Percentiles rank a stretch among this genome's conserved stretches.
Conservation (phyloP, 192 early-diverging fungal genomes). For the Chytriomyces hyalinus region DNA sequence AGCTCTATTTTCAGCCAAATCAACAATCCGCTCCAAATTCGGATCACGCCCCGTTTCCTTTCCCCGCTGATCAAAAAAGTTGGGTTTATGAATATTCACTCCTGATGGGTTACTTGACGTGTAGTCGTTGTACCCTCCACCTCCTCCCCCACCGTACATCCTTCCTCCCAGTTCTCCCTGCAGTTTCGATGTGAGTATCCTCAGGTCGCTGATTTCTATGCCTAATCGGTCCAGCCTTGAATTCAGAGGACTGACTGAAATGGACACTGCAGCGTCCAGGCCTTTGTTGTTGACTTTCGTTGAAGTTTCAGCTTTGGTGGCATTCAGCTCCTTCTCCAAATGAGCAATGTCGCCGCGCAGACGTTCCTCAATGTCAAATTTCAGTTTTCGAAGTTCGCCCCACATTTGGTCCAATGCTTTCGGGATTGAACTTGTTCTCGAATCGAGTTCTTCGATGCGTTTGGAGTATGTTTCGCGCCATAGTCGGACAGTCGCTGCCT, state of each 20-base stretch:
- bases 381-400: conserved; percentile 31
- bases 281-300: conserved; percentile 26
- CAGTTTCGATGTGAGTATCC: conserved; percentile 13
- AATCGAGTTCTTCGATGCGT: conserved; percentile 36
- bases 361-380: conserved; percentile 36
- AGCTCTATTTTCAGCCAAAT: conserved; percentile 11
- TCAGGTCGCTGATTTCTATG: conserved; percentile 22
- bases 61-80: background rate
- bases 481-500: conserved; percentile 6
- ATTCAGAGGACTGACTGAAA: conserved; percentile 27
- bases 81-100: conserved; percentile 16
- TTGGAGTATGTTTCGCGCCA: conserved; percentile 27
- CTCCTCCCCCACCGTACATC: conserved; percentile 10
- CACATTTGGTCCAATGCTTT: conserved; percentile 41
- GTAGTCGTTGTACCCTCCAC: background rate
- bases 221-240: conserved; percentile 22
- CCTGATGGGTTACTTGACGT: background rate
- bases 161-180: conserved; percentile 30
- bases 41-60: conserved; percentile 6
- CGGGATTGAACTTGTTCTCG: conserved; percentile 14
- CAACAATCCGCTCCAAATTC: conserved; percentile 9
- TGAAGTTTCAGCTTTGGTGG: conserved; percentile 24
- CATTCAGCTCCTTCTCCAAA: conserved; percentile 36
- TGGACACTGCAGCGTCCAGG: conserved; percentile 26
- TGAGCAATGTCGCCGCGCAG: conserved; percentile 29